These are phyloP conservation scores for Zygotorulaspora mrakii DNA, from an alignment of 1,139 yeast genomes.

Conservation along the genomic window DNA sequence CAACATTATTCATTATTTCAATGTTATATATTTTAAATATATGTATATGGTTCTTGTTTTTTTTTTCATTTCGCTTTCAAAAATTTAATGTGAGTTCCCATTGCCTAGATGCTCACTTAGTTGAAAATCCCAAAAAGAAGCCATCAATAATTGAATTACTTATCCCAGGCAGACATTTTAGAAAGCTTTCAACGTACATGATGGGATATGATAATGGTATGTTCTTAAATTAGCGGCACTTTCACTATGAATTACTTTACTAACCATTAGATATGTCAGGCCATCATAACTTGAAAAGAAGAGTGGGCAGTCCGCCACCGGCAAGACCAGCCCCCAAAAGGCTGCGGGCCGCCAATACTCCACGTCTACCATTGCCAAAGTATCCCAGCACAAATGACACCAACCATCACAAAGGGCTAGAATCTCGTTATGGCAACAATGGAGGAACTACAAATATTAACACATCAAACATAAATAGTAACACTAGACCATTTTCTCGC, in stretches of 20 bases:
- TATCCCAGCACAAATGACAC: conserved; percentile 11
- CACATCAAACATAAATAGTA: conserved; percentile 3
- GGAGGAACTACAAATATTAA: neutral
- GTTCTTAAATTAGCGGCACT: conserved; percentile 1
- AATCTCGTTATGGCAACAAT: conserved; percentile 9
- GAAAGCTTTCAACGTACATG: conserved; percentile 1
- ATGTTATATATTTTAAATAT: neutral
- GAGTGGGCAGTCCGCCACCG: conserved; percentile 19
- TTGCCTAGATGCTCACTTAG: conserved; percentile 3
- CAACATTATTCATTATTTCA: neutral
- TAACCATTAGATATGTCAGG: conserved; percentile 10
- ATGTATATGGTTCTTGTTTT: too few species aligned
- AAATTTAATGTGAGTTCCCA: neutral
- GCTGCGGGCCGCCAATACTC: conserved; percentile 15
- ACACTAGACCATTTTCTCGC: conserved; percentile 11
- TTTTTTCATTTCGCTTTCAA: conserved; percentile 4
- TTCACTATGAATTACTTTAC: conserved; percentile 3
- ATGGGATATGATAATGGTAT: conserved; percentile 16
- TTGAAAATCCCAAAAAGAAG: conserved; percentile 3
- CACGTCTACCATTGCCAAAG: conserved; percentile 13
- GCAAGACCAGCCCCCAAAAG: conserved; percentile 17
- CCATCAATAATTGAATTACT: neutral
- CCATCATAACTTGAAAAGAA: conserved; percentile 17
- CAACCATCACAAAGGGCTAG: conserved; percentile 4
- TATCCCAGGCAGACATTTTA: conserved; percentile 1